A percentile compares a stretch with the other conserved stretches of the same genome.
phyloP scores from a whole-genome alignment of 805 yeast genomes.

The Zygosaccharomyces rouxii region DNA sequence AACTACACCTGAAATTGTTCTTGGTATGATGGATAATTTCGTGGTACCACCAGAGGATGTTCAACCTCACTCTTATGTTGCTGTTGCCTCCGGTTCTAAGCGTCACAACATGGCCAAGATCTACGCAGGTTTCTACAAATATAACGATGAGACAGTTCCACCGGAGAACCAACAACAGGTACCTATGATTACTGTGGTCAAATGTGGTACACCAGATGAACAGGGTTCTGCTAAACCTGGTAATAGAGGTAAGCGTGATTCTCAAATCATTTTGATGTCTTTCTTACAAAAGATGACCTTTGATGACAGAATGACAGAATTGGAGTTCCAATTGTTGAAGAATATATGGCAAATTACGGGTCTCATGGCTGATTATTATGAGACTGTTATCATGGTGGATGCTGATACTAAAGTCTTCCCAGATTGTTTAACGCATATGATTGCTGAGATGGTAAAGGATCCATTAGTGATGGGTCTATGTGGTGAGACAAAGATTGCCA shows the following conservation, averaged over 20 bases:
- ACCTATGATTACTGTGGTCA: constrained; percentile 73
- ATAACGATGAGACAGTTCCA: constrained; percentile 71
- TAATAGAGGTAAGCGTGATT: constrained; percentile 93
- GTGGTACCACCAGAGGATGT: constrained; percentile 70
- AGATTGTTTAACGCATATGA: constrained; percentile 84
- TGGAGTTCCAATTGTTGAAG: constrained; percentile 72
- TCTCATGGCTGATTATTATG: constrained; percentile 76
- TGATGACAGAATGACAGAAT: constrained; percentile 90
- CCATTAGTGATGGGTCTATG: constrained; percentile 88
- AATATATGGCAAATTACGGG: constrained; percentile 83
- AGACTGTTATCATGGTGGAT: constrained; percentile 84
- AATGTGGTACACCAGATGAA: constrained; percentile 85
- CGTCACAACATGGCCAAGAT: constrained; percentile 98
- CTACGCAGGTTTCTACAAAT: constrained; percentile 89
- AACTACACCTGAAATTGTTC: constrained; percentile 85
- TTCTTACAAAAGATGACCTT: constrained; percentile 82
- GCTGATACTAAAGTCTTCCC: constrained; percentile 90
- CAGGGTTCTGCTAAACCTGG: constrained; percentile 73
- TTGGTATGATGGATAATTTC: constrained; percentile 82
- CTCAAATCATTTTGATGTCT: constrained; percentile 86
- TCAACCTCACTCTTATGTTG: constrained; percentile 80
- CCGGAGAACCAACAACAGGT: constrained; percentile 78
- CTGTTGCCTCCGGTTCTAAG: constrained; percentile 90
- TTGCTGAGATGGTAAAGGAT: constrained; percentile 82
- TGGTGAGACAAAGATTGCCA: constrained; percentile 90